These are phyloP conservation scores for Globisporangium nunn DNA, from an alignment of 352 stramenopile genomes.

Conservation along the genomic window DNA sequence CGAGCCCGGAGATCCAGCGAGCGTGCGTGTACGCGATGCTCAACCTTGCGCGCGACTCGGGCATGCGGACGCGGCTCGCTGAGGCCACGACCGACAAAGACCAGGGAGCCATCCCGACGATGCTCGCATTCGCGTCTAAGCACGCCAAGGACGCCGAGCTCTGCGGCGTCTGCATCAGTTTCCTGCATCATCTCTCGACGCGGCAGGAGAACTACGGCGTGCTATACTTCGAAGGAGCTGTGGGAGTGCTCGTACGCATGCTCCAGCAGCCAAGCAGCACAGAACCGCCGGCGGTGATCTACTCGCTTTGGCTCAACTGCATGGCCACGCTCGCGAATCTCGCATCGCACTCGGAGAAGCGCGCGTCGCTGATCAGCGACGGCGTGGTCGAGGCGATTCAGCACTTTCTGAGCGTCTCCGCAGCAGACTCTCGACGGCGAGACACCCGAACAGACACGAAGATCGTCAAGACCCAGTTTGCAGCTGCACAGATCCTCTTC, in stretches of 20 bases:
- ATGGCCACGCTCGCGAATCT: conserved; percentile 56
- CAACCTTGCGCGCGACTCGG: conserved; percentile 54
- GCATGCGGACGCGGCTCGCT: conserved; percentile 66
- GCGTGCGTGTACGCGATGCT: conserved; percentile 78
- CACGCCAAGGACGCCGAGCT: conserved; percentile 51
- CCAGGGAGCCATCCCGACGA: conserved; percentile 52
- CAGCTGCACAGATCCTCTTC: conserved; percentile 43
- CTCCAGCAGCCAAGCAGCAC: conserved; percentile 35
- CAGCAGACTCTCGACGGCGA: conserved; percentile 27
- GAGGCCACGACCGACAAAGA: conserved; percentile 28
- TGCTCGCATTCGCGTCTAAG: conserved; percentile 58
- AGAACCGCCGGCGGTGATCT: conserved; percentile 33
- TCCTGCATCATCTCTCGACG: conserved; percentile 68
- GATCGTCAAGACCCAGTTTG: conserved; percentile 48
- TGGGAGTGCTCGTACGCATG: conserved; percentile 48
- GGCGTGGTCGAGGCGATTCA: conserved; percentile 57
- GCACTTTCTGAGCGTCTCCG: conserved; percentile 42
- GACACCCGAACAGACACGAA: conserved; percentile 35
- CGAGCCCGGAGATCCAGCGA: conserved; percentile 61
- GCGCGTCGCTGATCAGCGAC: conserved; percentile 41
- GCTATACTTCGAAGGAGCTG: conserved; percentile 57
- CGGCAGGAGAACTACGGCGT: conserved; percentile 50
- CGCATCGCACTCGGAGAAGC: conserved; percentile 29
- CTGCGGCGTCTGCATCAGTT: conserved; percentile 56
- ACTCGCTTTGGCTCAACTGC: conserved; percentile 43